Percentiles rank a stretch among this genome's conserved stretches.
Conservation (phyloP, 495 filamentous ascomycete species). For the Aspergillus coremiiformis region DNA sequence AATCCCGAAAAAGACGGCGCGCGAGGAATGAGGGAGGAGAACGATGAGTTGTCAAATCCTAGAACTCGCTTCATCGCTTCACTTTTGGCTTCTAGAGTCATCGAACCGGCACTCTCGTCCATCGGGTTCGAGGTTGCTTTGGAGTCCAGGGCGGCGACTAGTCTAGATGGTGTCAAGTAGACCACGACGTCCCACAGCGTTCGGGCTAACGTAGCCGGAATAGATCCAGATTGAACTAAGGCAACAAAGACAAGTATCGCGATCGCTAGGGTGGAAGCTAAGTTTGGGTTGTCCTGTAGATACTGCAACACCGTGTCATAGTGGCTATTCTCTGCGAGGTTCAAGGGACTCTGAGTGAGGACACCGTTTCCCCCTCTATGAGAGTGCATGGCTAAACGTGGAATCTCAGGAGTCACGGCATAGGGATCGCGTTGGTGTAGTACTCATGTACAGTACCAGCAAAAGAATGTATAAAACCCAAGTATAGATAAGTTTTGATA, state of each 20-base stretch:
- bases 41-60: constrained; percentile 50
- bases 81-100: constrained; percentile 46
- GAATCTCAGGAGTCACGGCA: constrained; percentile 13
- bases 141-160: constrained; percentile 54
- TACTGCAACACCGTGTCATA: constrained; percentile 28
- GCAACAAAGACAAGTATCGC: constrained; percentile 21
- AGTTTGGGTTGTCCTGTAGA: constrained; percentile 21
- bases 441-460: constrained; percentile 17
- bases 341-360: constrained; percentile 26
- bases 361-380: constrained; percentile 29
- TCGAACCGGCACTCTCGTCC: constrained; percentile 15
- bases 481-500: background rate
- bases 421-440: constrained; percentile 15
- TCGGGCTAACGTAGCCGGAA: constrained; percentile 22
- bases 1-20: constrained; percentile 37
- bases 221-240: constrained; percentile 23
- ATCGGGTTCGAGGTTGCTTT: constrained; percentile 21
- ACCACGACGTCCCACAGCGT: constrained; percentile 57
- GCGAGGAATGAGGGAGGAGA: constrained; percentile 44
- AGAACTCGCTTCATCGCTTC: constrained; percentile 60
- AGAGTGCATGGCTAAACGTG: constrained; percentile 35
- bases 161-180: constrained; percentile 48
- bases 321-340: constrained; percentile 23
- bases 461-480: background rate
- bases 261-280: constrained; percentile 21